Evolutionary conservation across 2,329 filamentous ascomycete species (phyloP).

Genomic region (Trichoderma simmonsii): DNA sequence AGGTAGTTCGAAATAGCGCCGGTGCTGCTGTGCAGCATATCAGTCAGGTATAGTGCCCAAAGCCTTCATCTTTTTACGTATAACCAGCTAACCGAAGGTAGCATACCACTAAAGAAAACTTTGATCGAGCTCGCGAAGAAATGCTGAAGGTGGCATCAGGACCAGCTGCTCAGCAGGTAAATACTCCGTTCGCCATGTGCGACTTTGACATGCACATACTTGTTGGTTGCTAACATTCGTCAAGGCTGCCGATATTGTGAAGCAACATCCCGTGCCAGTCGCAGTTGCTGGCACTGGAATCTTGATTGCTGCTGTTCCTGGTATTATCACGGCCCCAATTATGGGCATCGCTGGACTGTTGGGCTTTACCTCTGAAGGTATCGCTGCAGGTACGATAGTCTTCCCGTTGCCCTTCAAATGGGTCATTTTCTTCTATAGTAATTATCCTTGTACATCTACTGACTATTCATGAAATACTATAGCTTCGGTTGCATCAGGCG

Average conservation of each 20-base stretch:
- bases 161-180: neutral
- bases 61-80: neutral
- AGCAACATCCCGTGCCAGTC: neutral
- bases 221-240: neutral
- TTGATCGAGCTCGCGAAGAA: neutral
- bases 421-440: neutral
- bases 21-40: neutral
- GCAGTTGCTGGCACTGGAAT: neutral
- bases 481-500: constrained; percentile 28
- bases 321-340: constrained; percentile 18
- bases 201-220: neutral
- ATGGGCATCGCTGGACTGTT: constrained; percentile 21
- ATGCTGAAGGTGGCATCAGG: neutral
- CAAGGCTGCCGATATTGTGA: neutral
- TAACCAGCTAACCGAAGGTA: neutral
- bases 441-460: neutral
- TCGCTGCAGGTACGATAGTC: constrained; percentile 20
- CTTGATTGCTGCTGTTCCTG: neutral
- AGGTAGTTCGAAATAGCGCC: neutral
- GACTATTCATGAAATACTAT: neutral
- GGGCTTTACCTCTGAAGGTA: constrained; percentile 24
- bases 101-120: neutral
- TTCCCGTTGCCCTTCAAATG: neutral
- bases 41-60: neutral
- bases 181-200: neutral